These are phyloP conservation scores for Pulchroboletus neoregius DNA, from an alignment of 1,284 basidiomycete genomes.

Conservation along the genomic window DNA sequence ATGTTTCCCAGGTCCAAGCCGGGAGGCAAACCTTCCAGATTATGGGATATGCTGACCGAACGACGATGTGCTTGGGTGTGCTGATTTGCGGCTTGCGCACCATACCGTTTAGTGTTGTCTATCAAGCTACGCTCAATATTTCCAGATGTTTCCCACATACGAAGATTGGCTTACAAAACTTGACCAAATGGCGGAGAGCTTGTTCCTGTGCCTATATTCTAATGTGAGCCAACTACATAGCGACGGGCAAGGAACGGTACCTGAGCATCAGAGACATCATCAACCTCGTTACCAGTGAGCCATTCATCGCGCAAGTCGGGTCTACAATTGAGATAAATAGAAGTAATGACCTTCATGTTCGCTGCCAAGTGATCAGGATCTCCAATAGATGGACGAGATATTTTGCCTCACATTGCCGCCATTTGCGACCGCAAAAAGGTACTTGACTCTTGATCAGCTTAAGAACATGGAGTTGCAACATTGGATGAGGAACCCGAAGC, in stretches of 20 bases:
- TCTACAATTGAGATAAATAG: constrained; percentile 95
- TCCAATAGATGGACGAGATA: neutral
- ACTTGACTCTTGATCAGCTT: constrained; percentile 99
- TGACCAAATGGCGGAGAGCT: constrained; percentile 90
- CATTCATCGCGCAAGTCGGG: constrained; percentile 98
- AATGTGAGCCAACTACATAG: constrained; percentile 8
- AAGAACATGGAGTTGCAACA: constrained; percentile 93
- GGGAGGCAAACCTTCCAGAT: constrained; percentile 71
- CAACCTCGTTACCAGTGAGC: constrained; percentile 91
- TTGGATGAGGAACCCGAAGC: constrained; percentile 88
- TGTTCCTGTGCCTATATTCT: constrained; percentile 83
- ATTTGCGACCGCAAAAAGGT: constrained; percentile 96
- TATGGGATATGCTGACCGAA: constrained; percentile 75
- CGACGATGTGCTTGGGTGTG: constrained; percentile 61
- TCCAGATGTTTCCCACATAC: neutral
- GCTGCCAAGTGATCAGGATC: constrained; percentile 45
- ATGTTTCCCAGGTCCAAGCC: constrained; percentile 71
- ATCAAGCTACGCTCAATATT: constrained; percentile 7
- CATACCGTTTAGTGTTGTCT: constrained; percentile 82
- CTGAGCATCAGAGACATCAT: constrained; percentile 83
- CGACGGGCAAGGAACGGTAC: constrained; percentile 34
- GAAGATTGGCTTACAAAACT: constrained; percentile 70
- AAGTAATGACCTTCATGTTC: constrained; percentile 99
- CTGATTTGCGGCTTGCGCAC: constrained; percentile 55
- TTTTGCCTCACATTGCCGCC: constrained; percentile 80